Evolutionary conservation across 2,329 filamentous ascomycete species (phyloP), one percentile per base, ranked within the genome.

Genomic region (Ramularia collo-cygni): DNA sequence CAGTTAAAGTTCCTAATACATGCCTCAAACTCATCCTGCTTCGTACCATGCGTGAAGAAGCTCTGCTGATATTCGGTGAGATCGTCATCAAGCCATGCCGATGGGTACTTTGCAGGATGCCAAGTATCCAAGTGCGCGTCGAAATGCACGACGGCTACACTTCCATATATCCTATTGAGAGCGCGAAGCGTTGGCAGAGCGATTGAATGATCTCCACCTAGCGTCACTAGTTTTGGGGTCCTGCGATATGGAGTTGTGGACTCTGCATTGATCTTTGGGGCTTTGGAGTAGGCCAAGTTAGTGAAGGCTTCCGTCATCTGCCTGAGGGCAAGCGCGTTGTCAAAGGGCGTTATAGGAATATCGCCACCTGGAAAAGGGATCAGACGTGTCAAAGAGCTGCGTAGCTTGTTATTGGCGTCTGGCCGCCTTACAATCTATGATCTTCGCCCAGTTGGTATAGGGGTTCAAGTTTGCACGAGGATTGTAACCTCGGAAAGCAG

Each of bases 271-370:
- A 56, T 55, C 26, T 57, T 43, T 1, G 65, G 60, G 0, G 54
- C 48, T 4, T 40, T 42, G 28, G 70, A 67, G 8, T 67, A 65
- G 2, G 73, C 70, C 2, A 94, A 77, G 63, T 89, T 82, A 5
- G 72, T 68, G 60, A 85, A 88, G 0, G 85, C 87, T 56, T 82
- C 77, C 21, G 77, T 85, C 87, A 95, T 94, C 64, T 95, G 89
- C 31, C 73, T 70, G 38, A 89, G 68, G 0, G 89, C 89, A 12
- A 94, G 70, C 1, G 71, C 77, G 60, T 95, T 95, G 67, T 95
- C 87, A 53, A 93, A 82, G 0, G 88, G 88, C 0, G 83, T 85
- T 50, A 93, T 72, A 16, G 87, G 86, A 40, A 94, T 86, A 60
- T 94, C 87, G 33, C 87, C 87, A 61, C 21, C 21, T 24, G 10